Percentiles rank a stretch among this genome's conserved stretches.
Conservation (phyloP, 495 filamentous ascomycete species). For the Aspergillus cristatus region DNA sequence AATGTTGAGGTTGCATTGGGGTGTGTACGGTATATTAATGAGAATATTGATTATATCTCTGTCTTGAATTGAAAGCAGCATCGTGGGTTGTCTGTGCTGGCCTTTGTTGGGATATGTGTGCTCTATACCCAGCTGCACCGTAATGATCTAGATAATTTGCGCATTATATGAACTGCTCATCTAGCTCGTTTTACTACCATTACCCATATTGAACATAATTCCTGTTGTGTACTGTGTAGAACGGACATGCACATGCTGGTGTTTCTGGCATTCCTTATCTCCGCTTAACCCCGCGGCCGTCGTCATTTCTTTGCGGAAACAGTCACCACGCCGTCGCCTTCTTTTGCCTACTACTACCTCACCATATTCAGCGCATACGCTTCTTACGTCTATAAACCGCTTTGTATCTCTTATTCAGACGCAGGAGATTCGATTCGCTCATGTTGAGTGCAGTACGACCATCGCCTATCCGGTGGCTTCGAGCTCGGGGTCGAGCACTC, state of each 20-base stretch:
- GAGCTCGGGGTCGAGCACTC: conserved; percentile 17
- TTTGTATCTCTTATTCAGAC: too few relatives aligned
- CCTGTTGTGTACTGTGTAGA: too few relatives aligned
- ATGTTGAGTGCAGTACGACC: conserved; percentile 28
- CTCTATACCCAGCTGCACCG: too few relatives aligned
- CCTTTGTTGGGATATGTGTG: background rate
- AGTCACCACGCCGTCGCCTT: background rate
- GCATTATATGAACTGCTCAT: too few relatives aligned
- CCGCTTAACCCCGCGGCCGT: conserved; percentile 26
- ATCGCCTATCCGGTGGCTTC: conserved; percentile 13
- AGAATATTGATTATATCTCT: background rate
- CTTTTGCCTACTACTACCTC: background rate
- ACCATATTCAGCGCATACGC: background rate
- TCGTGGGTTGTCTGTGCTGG: too few relatives aligned
- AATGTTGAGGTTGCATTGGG: background rate
- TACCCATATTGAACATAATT: too few relatives aligned
- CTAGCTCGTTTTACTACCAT: too few relatives aligned
- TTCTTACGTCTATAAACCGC: too few relatives aligned
- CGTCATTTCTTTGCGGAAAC: conserved; percentile 13
- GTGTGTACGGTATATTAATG: background rate
- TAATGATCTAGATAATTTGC: too few relatives aligned
- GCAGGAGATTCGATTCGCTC: too few relatives aligned
- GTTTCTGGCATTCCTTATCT: conserved; percentile 25
- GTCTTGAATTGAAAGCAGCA: too few relatives aligned
- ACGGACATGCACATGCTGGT: too few relatives aligned